A percentile compares a stretch with the other conserved stretches of the same genome.
Evolutionary conservation across 192 early-diverging fungal genomes (phyloP).

Genomic region (Backusella luteola): DNA sequence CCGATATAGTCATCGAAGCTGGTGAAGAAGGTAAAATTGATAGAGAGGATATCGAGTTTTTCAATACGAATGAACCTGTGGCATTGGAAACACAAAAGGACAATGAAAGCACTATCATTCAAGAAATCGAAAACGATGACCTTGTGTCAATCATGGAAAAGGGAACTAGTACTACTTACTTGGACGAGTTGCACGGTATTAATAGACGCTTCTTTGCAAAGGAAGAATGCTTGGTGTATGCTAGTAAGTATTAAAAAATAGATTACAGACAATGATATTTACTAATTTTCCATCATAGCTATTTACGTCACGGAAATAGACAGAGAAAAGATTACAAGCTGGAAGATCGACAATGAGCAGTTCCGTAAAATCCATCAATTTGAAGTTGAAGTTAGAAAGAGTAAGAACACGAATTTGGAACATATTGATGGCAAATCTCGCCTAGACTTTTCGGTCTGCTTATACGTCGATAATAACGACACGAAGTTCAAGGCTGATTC

Average conservation of each 20-base stretch:
- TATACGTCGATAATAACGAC: neutral
- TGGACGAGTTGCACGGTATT: neutral
- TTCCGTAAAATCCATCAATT: conserved; percentile 14
- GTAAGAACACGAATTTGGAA: neutral
- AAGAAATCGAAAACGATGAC: neutral
- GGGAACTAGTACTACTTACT: neutral
- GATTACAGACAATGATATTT: neutral
- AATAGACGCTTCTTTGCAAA: conserved; percentile 6
- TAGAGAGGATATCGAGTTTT: neutral
- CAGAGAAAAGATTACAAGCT: neutral
- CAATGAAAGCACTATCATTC: neutral
- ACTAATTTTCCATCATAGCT: neutral
- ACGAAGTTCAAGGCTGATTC: neutral
- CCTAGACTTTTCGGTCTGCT: neutral
- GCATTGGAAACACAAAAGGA: neutral
- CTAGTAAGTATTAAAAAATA: conserved; percentile 8
- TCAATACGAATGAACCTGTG: neutral
- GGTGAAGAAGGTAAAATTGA: neutral
- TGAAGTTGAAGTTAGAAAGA: conserved; percentile 1
- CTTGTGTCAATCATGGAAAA: neutral
- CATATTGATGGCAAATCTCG: neutral
- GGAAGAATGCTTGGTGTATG: conserved; percentile 11
- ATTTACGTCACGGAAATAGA: neutral
- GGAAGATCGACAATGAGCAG: neutral
- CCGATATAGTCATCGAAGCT: neutral